A percentile compares a stretch with the other conserved stretches of the same genome.
These are phyloP conservation scores for Alloteropsis angusta DNA, from an alignment of 202 grass and related monocot species.

Conservation along the genomic window DNA sequence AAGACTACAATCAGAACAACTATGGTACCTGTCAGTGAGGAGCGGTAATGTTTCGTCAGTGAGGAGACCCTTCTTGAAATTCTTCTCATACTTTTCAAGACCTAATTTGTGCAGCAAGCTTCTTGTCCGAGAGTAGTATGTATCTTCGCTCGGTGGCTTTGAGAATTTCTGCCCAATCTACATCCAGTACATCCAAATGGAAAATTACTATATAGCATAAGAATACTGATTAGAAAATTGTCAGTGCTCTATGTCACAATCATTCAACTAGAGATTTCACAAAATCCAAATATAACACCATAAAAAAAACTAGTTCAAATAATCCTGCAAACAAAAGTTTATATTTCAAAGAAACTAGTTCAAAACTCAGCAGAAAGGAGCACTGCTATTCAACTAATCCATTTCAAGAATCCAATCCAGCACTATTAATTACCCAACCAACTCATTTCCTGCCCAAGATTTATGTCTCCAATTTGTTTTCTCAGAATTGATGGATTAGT, in stretches of 20 bases:
- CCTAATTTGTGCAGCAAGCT: constrained; percentile 68
- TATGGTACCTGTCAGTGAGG: constrained; percentile 66
- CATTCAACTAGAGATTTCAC: constrained; percentile 16
- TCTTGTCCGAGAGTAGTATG: constrained; percentile 57
- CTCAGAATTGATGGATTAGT: neutral
- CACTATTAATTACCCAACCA: neutral
- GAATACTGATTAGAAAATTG: neutral
- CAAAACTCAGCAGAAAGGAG: neutral
- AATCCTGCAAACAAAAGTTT: neutral
- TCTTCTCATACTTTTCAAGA: constrained; percentile 82
- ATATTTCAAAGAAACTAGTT: neutral
- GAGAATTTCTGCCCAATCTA: constrained; percentile 92
- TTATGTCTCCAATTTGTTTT: neutral
- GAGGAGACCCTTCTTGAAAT: constrained; percentile 88
- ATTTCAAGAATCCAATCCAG: neutral
- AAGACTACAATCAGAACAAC: neutral
- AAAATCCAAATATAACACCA: neutral
- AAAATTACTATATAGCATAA: constrained; percentile 8
- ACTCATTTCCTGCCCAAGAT: neutral
- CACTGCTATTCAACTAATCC: neutral
- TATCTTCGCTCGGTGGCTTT: constrained; percentile 33
- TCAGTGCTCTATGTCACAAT: neutral
- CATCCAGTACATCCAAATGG: constrained; percentile 6
- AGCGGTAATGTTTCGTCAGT: constrained; percentile 78
- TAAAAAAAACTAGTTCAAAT: neutral